Base-by-base conservation (phyloP, 83 land plant genomes). In the Thuja plicata region DNA sequence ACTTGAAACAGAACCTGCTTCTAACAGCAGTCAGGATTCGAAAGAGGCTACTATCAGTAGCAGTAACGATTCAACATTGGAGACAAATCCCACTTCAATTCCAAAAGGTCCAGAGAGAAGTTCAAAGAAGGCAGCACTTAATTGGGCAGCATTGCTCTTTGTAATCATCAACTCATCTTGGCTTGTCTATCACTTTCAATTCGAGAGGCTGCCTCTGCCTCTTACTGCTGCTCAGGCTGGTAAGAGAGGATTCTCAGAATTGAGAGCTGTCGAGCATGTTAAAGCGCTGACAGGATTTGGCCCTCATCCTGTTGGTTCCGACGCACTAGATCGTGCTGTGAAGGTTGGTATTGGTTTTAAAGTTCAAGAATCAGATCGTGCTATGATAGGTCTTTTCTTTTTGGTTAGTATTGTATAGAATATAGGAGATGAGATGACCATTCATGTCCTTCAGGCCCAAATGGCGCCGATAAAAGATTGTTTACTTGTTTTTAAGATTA, bases 231-330 rank as follows among this genome's bases (percentile, higher is more conserved):
- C 91, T 55, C 92, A 94, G 83, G 99, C 96, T 16, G 99, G 99
- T 34, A 95, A 94, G 88, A 55, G 97, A 30, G 98, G 99, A 1
- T 98, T 98, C 85, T 97, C 99, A 2, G 99, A 98, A 90, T 88
- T 86, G 27, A 91, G 93, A 46, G 99, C 99, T 0, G 88, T 96
- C 85, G 84, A 90, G 83, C 99, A 98, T 88, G 97, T 97, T 60
- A 88, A 90, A 87, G 90, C 94, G 3, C 94, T 98, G 87, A 91
- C 98, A 12, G 24, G 62, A 52, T 89, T 98, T 38, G 99, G 99
- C 27, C 99, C 99, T 34, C 99, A 95, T 90, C 97, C 98, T 50
- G 96, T 98, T 82, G 99, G 99, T n/a, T 96, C 99, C 19, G 94
- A 94, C 50, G 93, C 95, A 60, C 94, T 98, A 16, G 95, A 96